Conservation (phyloP, 768 basidiomycete genomes). For the Boletales sp. region DNA sequence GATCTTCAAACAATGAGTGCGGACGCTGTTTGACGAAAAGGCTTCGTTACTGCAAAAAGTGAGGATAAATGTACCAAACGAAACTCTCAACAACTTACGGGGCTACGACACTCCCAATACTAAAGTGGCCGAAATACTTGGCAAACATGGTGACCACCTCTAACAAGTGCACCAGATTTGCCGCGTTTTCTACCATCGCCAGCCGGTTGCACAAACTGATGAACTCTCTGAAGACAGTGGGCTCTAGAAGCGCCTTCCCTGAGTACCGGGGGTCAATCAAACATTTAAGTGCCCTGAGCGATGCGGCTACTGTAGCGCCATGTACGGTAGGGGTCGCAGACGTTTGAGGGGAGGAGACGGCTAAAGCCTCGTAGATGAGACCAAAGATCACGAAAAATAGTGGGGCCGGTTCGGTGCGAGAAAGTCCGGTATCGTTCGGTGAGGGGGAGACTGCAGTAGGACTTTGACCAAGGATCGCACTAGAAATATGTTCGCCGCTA, state of each 20-base stretch:
- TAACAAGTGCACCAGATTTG: slow-evolving; percentile 66
- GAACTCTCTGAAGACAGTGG: slow-evolving; percentile 86
- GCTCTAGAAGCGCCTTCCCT: slow-evolving; percentile 77
- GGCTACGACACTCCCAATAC: slow-evolving; percentile 16
- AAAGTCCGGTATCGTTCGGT: slow-evolving; percentile 16
- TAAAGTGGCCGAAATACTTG: slow-evolving; percentile 30
- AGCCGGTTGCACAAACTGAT: slow-evolving; percentile 85
- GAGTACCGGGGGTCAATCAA: slow-evolving; percentile 80
- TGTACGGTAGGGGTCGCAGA: slow-evolving; percentile 40
- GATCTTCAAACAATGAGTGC: slow-evolving; percentile 74
- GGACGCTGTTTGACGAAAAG: slow-evolving; percentile 29
- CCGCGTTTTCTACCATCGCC: slow-evolving; percentile 79
- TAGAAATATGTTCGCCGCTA: slow-evolving; percentile 62
- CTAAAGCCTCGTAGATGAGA: slow-evolving; percentile 87
- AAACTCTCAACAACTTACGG: slow-evolving; percentile 12
- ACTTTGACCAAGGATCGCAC: slow-evolving; percentile 75
- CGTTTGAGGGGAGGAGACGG: slow-evolving; percentile 59
- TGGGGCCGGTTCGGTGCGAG: slow-evolving; percentile 59
- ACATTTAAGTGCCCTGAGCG: slow-evolving; percentile 72
- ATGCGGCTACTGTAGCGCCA: slow-evolving; percentile 51
- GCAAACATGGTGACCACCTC: slow-evolving; percentile 65
- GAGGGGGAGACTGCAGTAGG: slow-evolving; percentile 16
- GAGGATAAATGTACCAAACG: background rate
- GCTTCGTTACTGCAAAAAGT: slow-evolving; percentile 27
- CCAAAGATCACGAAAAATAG: slow-evolving; percentile 92